Percentiles rank a stretch among this genome's conserved stretches.
Evolutionary conservation across 23 red algal species (phyloP).

Genomic region (Porphyridium purpureum): DNA sequence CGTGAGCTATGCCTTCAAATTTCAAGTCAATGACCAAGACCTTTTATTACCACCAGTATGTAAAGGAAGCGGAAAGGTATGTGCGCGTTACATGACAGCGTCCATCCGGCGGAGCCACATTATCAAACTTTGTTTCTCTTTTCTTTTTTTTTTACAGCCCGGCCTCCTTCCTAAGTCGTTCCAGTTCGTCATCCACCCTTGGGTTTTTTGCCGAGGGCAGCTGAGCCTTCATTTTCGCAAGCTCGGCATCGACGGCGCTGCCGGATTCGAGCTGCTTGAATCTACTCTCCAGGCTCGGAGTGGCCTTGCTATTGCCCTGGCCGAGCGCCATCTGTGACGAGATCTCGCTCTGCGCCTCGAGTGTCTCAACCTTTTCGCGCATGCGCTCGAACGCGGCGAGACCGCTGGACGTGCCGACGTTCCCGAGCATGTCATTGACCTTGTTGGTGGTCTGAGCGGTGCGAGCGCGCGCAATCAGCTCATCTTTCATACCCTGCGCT

Average conservation of each 20-base stretch:
- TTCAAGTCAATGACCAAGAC: too few relatives aligned
- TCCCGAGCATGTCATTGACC: slow-evolving; percentile 90
- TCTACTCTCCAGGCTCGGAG: slow-evolving; percentile 66
- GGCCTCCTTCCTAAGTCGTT: slow-evolving; percentile 21
- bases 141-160: not conserved
- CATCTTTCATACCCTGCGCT: slow-evolving; percentile 85
- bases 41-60: too few relatives aligned
- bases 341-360: slow-evolving; percentile 78
- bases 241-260: slow-evolving; percentile 76
- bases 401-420: slow-evolving; percentile 43
- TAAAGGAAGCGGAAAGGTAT: too few relatives aligned
- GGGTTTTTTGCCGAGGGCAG: slow-evolving; percentile 32
- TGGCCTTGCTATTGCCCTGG: slow-evolving; percentile 17
- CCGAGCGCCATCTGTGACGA: slow-evolving; percentile 35
- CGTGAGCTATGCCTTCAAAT: too few relatives aligned
- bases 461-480: slow-evolving; percentile 76
- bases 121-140: too few relatives aligned
- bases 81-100: too few relatives aligned
- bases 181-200: slow-evolving; percentile 74
- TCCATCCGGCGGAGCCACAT: too few relatives aligned
- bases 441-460: slow-evolving; percentile 90
- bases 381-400: slow-evolving; percentile 95
- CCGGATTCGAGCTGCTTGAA: slow-evolving; percentile 84
- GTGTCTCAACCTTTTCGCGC: slow-evolving; percentile 89
- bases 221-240: slow-evolving; percentile 67